A percentile compares a stretch with the other conserved stretches of the same genome.
Evolutionary conservation across 352 stramenopile species (phyloP).

Genomic region (Phytophthora sp.): DNA sequence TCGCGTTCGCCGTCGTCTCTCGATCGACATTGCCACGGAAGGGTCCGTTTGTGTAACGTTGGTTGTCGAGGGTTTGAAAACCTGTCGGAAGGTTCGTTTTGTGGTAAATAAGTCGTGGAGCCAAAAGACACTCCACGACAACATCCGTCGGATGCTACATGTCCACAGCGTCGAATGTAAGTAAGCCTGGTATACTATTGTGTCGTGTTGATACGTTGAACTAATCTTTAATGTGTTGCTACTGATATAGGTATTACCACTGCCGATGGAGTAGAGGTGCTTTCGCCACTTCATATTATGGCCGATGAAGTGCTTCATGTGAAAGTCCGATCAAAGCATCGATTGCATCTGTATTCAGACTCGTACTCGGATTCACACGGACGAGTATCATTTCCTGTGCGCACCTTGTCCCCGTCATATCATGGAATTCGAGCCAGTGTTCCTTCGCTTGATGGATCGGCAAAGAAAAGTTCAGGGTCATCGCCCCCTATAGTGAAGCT

Average conservation of each 20-base stretch:
- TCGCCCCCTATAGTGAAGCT: slow-evolving; percentile 19
- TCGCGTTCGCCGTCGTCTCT: slow-evolving; percentile 74
- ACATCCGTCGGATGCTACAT: slow-evolving; percentile 73
- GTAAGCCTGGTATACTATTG: slow-evolving; percentile 8
- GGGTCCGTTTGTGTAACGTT: slow-evolving; percentile 76
- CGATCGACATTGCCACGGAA: slow-evolving; percentile 80
- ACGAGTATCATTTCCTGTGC: slow-evolving; percentile 32
- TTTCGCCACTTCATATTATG: slow-evolving; percentile 80
- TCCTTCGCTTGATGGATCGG: slow-evolving; percentile 15
- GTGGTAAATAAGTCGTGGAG: slow-evolving; percentile 79
- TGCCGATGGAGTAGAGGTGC: slow-evolving; percentile 61
- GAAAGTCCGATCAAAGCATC: slow-evolving; percentile 62
- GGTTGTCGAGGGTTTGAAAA: slow-evolving; percentile 70
- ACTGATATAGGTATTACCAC: slow-evolving; percentile 52
- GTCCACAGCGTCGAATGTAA: slow-evolving; percentile 70
- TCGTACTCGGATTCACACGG: slow-evolving; percentile 26
- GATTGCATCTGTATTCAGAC: slow-evolving; percentile 37
- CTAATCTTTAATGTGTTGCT: slow-evolving; percentile 16
- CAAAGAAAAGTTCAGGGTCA: slow-evolving; percentile 9
- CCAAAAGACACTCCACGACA: slow-evolving; percentile 58
- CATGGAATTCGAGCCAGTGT: slow-evolving; percentile 16
- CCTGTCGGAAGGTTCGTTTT: slow-evolving; percentile 64
- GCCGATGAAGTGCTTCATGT: slow-evolving; percentile 74
- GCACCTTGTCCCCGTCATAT: slow-evolving; percentile 28
- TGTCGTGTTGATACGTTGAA: neutral